Evolutionary conservation across 2,329 filamentous ascomycete species (phyloP).

Genomic region (Penicillium verrucosum): DNA sequence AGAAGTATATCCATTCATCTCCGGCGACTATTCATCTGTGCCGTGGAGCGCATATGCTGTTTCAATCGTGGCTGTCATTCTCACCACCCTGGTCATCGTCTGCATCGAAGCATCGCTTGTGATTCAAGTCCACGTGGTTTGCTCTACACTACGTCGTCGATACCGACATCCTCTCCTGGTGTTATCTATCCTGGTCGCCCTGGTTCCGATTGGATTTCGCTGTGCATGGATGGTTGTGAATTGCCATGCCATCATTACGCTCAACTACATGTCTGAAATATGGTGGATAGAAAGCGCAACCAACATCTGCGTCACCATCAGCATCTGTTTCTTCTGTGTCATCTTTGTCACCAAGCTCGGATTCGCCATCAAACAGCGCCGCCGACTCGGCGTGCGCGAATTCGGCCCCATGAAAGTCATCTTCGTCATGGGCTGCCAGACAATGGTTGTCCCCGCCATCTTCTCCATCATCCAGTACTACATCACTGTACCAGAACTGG

Average conservation of each 20-base stretch:
- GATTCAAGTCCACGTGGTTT: slow-evolving; percentile 63
- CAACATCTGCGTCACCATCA: slow-evolving; percentile 53
- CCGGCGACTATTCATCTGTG: slow-evolving; percentile 54
- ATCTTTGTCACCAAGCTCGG: slow-evolving; percentile 62
- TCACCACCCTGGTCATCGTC: slow-evolving; percentile 53
- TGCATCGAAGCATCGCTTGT: slow-evolving; percentile 59
- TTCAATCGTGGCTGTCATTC: slow-evolving; percentile 49
- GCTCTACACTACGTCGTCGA: slow-evolving; percentile 46
- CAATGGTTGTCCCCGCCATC: slow-evolving; percentile 62
- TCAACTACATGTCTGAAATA: slow-evolving; percentile 26
- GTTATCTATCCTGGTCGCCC: slow-evolving; percentile 49
- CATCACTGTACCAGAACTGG: slow-evolving; percentile 51
- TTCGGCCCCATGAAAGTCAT: slow-evolving; percentile 66
- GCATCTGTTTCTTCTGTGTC: slow-evolving; percentile 61
- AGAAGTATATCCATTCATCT: slow-evolving; percentile 60
- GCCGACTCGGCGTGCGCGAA: slow-evolving; percentile 55
- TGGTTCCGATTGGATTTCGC: slow-evolving; percentile 54
- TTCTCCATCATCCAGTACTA: slow-evolving; percentile 59
- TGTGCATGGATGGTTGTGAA: slow-evolving; percentile 53
- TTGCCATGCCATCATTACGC: slow-evolving; percentile 38
- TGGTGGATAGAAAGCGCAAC: slow-evolving; percentile 44
- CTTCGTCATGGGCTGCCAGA: slow-evolving; percentile 66
- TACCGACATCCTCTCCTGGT: slow-evolving; percentile 48
- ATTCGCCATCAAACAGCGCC: slow-evolving; percentile 55
- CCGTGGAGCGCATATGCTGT: slow-evolving; percentile 43